Conservation (phyloP, 495 filamentous ascomycete species). For the Aspergillus kassunensis region DNA sequence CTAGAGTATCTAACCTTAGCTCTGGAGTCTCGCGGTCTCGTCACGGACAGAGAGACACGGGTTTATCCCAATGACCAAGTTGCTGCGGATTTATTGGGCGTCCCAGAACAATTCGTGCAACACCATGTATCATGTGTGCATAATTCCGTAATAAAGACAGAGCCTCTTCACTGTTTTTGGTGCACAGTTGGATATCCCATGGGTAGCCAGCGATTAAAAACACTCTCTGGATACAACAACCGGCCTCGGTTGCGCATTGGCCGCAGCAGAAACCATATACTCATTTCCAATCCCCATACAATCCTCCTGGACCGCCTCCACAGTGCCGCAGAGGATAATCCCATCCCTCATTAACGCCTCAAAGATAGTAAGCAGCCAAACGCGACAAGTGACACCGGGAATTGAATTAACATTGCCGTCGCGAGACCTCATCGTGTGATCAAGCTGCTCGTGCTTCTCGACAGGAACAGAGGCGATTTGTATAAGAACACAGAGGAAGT, state of each 20-base stretch:
- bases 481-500: constrained; percentile 17
- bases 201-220: no score
- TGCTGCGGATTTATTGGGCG: neutral
- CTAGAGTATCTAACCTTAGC: neutral
- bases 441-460: constrained; percentile 2
- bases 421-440: constrained; percentile 16
- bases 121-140: no score
- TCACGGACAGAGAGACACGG: neutral
- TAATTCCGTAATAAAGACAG: no score
- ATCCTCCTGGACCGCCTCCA: constrained; percentile 10
- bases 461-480: constrained; percentile 6
- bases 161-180: no score
- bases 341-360: constrained; percentile 10
- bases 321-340: constrained; percentile 11
- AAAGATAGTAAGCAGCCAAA: constrained; percentile 17
- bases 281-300: constrained; percentile 13
- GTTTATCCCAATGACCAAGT: neutral
- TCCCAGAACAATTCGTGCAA: constrained; percentile 1
- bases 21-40: neutral
- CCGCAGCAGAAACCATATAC: constrained; percentile 11
- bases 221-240: constrained; percentile 13
- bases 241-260: constrained; percentile 11
- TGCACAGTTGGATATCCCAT: no score
- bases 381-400: constrained; percentile 19
- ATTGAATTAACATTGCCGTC: constrained; percentile 17